A percentile compares a stretch with the other conserved stretches of the same genome.
These are phyloP conservation scores for Lachnellula arida DNA, from an alignment of 2,329 filamentous ascomycete genomes.

Conservation along the genomic window DNA sequence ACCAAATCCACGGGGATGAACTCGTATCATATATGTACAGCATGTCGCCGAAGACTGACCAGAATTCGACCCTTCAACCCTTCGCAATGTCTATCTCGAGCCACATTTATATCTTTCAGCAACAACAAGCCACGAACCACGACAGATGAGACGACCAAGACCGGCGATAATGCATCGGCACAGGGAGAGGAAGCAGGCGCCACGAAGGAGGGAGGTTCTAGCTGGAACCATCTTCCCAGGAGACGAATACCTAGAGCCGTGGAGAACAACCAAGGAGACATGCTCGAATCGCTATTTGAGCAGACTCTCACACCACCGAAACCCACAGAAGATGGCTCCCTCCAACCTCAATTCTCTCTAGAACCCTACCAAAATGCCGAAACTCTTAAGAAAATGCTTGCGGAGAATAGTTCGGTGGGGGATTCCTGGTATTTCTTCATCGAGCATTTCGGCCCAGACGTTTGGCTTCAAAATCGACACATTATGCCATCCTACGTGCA, in stretches of 20 bases:
- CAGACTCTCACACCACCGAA: constrained; percentile 18
- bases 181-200: constrained; percentile 3
- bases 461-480: constrained; percentile 12
- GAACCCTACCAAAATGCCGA: constrained; percentile 27
- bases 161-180: constrained; percentile 2
- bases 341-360: constrained; percentile 11
- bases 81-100: constrained; percentile 21
- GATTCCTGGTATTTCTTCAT: constrained; percentile 31
- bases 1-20: constrained; percentile 21
- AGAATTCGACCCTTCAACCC: constrained; percentile 12
- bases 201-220: not conserved
- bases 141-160: constrained; percentile 8
- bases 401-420: constrained; percentile 9
- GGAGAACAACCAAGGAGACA: constrained; percentile 15
- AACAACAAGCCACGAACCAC: constrained; percentile 8
- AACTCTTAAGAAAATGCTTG: constrained; percentile 26
- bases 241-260: constrained; percentile 1
- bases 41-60: constrained; percentile 25
- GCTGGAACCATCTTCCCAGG: constrained; percentile 1
- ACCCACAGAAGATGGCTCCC: not conserved
- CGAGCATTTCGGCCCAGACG: constrained; percentile 29
- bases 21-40: constrained; percentile 25
- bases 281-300: constrained; percentile 31
- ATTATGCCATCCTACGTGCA: constrained; percentile 18
- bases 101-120: constrained; percentile 22